Evolutionary conservation across 2,329 filamentous ascomycete genomes (phyloP), one percentile per base, ranked within the genome.

Genomic region (Gaeumannomyces sp.): DNA sequence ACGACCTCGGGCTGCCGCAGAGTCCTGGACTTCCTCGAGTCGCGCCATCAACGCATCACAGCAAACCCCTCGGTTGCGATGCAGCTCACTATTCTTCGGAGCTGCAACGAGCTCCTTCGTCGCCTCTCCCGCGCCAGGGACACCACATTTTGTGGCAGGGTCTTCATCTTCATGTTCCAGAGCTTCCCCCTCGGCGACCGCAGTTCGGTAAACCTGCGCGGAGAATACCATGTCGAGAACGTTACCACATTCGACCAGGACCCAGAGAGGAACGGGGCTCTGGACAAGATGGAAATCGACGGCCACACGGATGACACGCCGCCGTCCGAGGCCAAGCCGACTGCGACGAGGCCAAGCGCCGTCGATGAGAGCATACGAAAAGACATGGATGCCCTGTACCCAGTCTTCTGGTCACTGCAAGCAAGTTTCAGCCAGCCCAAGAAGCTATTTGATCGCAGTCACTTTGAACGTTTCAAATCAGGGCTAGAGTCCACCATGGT

Each of bases 91-190:
- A 95, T 98, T 69, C 80, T 99, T n/a, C 85, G 95, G 72, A 91
- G 90, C 66, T 99, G 95, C 78, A 99, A 98, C 75, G 95, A 98
- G 77, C 82, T 99, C 22, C 81, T 99, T n/a, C 88, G 94, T 50
- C 86, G 95, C 60, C 83, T 99, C 2, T 98, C 95, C n/a, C 87
- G 95, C 65, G 94, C 95, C 4, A 93, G 98, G 75, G 95, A 99
- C 76, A 96, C 95, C 0, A 93, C 96, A 0, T 99, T 99, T 74
- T 99, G 95, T 73, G 95, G 95, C 22, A 86, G 95, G 56, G 95
- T 99, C 31, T 98, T 98, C 76, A 97, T 99, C 68, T 99, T 97
- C 76, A 86, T 99, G 73, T 99, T 98, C 76, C 95, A 99, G 75
- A 96, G 93, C 75, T 98, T 99, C 72, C 95, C 95, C 1, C 82